Evolutionary conservation across 2,329 filamentous ascomycete species (phyloP).

Genomic region (Apiospora sp.): DNA sequence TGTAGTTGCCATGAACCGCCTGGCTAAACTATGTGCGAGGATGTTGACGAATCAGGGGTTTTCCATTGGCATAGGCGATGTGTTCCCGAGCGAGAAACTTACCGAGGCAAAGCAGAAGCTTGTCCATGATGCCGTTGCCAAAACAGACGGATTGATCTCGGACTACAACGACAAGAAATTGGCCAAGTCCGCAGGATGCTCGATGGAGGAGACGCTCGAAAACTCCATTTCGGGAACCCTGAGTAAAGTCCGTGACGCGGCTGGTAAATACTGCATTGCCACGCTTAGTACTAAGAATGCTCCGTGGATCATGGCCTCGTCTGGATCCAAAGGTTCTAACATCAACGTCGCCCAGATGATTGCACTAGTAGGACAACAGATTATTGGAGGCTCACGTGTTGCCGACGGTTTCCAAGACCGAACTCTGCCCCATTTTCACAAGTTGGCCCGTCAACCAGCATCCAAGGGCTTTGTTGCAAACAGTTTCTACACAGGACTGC

Average conservation of each 20-base stretch:
- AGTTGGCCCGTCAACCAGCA: constrained; percentile 88
- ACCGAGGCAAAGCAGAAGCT: constrained; percentile 77
- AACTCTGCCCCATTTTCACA: constrained; percentile 93
- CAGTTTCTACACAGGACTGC: constrained; percentile 93
- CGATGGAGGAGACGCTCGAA: constrained; percentile 91
- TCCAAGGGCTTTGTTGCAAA: constrained; percentile 97
- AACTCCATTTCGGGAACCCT: constrained; percentile 90
- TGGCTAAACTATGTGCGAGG: constrained; percentile 89
- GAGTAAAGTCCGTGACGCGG: constrained; percentile 88
- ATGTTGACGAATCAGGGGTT: constrained; percentile 92
- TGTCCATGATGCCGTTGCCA: constrained; percentile 78
- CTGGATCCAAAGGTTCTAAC: constrained; percentile 93
- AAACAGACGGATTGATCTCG: constrained; percentile 84
- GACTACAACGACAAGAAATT: constrained; percentile 82
- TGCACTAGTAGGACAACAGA: constrained; percentile 95
- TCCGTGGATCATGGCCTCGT: constrained; percentile 95
- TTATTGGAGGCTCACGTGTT: constrained; percentile 93
- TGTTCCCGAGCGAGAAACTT: constrained; percentile 80
- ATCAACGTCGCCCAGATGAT: constrained; percentile 99
- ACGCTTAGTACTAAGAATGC: constrained; percentile 92
- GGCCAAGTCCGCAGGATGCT: constrained; percentile 86
- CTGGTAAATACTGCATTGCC: constrained; percentile 88
- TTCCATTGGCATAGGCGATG: constrained; percentile 94
- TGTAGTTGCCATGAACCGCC: constrained; percentile 89
- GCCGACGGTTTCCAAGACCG: constrained; percentile 96